Evolutionary conservation across 768 basidiomycete species (phyloP).

Genomic region (Clitopilus passeckerianus): DNA sequence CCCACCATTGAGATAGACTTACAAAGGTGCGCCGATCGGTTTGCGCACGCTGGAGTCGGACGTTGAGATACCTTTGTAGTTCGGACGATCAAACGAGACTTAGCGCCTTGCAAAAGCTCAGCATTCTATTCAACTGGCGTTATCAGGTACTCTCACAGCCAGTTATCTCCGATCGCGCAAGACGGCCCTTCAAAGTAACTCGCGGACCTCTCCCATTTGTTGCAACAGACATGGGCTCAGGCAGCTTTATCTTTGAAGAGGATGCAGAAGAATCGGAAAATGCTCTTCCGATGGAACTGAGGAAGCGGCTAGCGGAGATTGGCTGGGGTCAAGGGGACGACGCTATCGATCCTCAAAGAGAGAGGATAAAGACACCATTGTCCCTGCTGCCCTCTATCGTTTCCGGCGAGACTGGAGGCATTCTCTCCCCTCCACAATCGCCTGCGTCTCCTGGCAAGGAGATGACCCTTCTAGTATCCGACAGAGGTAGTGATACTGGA

Average conservation of each 20-base stretch:
- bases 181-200: slow-evolving; percentile 68
- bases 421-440: slow-evolving; percentile 14
- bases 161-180: slow-evolving; percentile 52
- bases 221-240: slow-evolving; percentile 70
- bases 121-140: slow-evolving; percentile 58
- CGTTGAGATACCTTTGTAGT: slow-evolving; percentile 23
- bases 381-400: slow-evolving; percentile 57
- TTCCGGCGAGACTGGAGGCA: slow-evolving; percentile 28
- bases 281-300: slow-evolving; percentile 58
- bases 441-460: slow-evolving; percentile 25
- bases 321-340: slow-evolving; percentile 67
- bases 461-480: slow-evolving; percentile 9
- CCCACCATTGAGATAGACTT: slow-evolving; percentile 50
- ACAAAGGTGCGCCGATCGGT: slow-evolving; percentile 36
- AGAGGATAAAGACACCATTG: slow-evolving; percentile 61
- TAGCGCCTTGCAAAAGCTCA: slow-evolving; percentile 50
- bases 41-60: neutral
- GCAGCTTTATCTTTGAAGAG: slow-evolving; percentile 49
- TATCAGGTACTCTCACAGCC: slow-evolving; percentile 64
- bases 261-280: slow-evolving; percentile 44
- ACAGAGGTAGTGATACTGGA: slow-evolving; percentile 21
- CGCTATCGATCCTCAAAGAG: slow-evolving; percentile 47
- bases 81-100: slow-evolving; percentile 42
- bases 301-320: slow-evolving; percentile 63
- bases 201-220: slow-evolving; percentile 71